Evolutionary conservation across 805 yeast species (phyloP).

Genomic region (Lipomyces chichibuensis): DNA sequence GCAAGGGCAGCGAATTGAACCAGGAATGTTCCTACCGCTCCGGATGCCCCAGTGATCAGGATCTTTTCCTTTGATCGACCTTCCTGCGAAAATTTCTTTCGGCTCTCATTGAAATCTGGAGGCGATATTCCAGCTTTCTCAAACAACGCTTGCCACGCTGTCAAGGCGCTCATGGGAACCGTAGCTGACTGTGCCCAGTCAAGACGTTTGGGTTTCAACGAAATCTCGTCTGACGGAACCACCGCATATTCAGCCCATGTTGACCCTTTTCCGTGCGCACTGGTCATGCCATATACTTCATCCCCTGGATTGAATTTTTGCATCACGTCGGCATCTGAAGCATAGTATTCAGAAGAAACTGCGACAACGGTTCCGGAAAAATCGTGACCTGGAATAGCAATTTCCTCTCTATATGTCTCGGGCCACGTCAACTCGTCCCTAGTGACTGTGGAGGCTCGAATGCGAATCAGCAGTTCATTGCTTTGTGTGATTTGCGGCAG

Average conservation of each 20-base stretch:
- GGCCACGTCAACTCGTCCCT: constrained; percentile 4
- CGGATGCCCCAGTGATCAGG: background rate
- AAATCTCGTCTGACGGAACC: background rate
- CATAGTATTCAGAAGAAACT: background rate
- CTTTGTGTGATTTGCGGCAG: background rate
- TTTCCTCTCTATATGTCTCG: background rate
- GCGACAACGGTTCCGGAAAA: constrained; percentile 2
- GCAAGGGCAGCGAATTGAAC: constrained; percentile 3
- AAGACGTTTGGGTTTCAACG: constrained; percentile 1
- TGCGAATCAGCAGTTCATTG: background rate
- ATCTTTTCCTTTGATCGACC: background rate
- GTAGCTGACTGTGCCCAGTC: constrained; percentile 2
- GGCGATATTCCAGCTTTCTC: background rate
- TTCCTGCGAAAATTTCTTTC: background rate
- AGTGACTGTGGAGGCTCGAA: background rate
- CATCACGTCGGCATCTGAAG: background rate
- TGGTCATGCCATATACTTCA: background rate
- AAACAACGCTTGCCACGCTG: constrained; percentile 3
- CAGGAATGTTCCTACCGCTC: background rate
- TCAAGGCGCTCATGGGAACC: constrained; percentile 7
- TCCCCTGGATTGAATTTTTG: background rate
- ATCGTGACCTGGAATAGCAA: background rate
- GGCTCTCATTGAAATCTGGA: background rate
- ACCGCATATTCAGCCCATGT: constrained; percentile 6
- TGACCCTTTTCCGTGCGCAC: background rate